phyloP scores from a whole-genome alignment of 179 eudicot species.

The Heliamphora pulchella region DNA sequence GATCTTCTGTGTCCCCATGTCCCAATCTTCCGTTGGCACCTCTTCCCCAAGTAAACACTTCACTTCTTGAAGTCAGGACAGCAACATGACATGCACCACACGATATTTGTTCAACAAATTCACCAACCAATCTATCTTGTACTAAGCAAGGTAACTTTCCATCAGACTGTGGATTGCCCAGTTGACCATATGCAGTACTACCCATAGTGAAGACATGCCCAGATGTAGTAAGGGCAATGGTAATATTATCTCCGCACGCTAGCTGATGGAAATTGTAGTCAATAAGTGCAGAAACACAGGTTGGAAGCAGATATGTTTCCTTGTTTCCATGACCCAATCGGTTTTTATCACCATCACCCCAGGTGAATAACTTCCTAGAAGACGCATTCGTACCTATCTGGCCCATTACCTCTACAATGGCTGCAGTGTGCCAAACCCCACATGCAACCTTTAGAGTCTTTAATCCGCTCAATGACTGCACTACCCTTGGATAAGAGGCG shows the following conservation, averaged over 20 bases:
- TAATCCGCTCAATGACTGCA: slow-evolving; percentile 83
- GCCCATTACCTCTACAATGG: slow-evolving; percentile 96
- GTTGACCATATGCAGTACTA: slow-evolving; percentile 86
- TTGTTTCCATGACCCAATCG: slow-evolving; percentile 90
- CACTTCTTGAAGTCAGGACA: slow-evolving; percentile 82
- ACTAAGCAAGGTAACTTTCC: slow-evolving; percentile 51
- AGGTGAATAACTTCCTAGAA: slow-evolving; percentile 89
- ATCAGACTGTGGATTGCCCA: slow-evolving; percentile 76
- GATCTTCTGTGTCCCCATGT: slow-evolving; percentile 85
- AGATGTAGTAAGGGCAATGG: slow-evolving; percentile 83
- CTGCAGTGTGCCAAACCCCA: slow-evolving; percentile 99
- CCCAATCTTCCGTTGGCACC: slow-evolving; percentile 93
- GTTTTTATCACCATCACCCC: slow-evolving; percentile 99
- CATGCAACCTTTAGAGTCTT: slow-evolving; percentile 88
- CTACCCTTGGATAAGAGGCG: slow-evolving; percentile 76
- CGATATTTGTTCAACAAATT: slow-evolving; percentile 71
- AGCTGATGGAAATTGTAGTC: slow-evolving; percentile 87
- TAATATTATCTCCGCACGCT: slow-evolving; percentile 84
- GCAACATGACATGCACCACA: slow-evolving; percentile 97
- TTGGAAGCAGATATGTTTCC: slow-evolving; percentile 92
- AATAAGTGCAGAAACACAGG: slow-evolving; percentile 86
- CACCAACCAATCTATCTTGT: too few species aligned
- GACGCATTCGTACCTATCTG: slow-evolving; percentile 60
- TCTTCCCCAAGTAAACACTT: slow-evolving; percentile 97
- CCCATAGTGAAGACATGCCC: slow-evolving; percentile 97